These are phyloP conservation scores for Naematelia encephala DNA, from an alignment of 768 basidiomycete genomes.

Conservation along the genomic window DNA sequence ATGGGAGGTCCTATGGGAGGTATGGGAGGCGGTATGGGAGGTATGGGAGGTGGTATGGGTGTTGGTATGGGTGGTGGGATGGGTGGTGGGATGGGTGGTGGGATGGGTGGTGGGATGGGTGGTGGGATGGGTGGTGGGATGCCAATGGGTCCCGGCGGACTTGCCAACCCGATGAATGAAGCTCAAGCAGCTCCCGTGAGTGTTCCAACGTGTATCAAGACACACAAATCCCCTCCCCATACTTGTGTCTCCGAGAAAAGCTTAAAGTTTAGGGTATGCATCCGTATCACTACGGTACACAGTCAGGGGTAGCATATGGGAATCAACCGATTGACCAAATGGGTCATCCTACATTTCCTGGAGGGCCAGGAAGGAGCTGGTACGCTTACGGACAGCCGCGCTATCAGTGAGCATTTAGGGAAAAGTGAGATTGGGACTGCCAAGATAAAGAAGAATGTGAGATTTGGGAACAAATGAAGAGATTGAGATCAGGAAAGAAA, in stretches of 20 bases:
- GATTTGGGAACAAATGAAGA: background rate
- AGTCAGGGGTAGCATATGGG: conserved; percentile 38
- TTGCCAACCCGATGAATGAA: conserved; percentile 23
- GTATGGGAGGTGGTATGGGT: conserved; percentile 19
- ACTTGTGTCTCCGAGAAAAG: background rate
- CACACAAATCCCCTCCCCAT: background rate
- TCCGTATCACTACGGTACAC: conserved; percentile 37
- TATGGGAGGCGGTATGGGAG: conserved; percentile 5
- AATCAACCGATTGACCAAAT: conserved; percentile 42
- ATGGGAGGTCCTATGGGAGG: conserved; percentile 19
- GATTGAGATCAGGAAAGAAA: background rate
- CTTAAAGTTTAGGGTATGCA: conserved; percentile 39
- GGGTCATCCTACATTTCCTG: conserved; percentile 41
- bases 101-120: conserved; percentile 3
- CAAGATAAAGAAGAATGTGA: background rate
- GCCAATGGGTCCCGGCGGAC: background rate
- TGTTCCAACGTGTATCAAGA: too few species aligned
- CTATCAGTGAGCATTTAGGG: conserved; percentile 3
- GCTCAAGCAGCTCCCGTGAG: conserved; percentile 43
- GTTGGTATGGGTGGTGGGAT: conserved; percentile 12
- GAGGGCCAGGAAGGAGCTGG: conserved; percentile 33
- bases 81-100: conserved; percentile 19
- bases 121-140: conserved; percentile 17
- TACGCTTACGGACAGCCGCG: conserved; percentile 40
- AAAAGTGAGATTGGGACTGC: background rate